Conservation (phyloP, 1,139 yeast species). For the Hemisphaericaspora xylofermentans region DNA sequence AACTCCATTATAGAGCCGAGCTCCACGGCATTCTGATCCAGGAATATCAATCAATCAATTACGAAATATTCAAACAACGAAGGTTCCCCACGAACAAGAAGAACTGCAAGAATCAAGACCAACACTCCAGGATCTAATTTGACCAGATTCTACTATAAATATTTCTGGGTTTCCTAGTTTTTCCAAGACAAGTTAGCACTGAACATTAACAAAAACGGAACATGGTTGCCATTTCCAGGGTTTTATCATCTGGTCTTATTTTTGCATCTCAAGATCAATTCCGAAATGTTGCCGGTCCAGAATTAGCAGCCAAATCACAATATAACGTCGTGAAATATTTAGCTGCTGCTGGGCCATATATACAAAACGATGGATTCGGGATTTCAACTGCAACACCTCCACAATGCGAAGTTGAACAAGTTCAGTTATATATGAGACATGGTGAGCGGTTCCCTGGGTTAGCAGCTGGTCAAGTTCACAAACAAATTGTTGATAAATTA, state of each 20-base stretch:
- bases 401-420: slow-evolving; percentile 34
- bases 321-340: slow-evolving; percentile 32
- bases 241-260: slow-evolving; percentile 28
- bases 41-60: no score
- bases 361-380: slow-evolving; percentile 36
- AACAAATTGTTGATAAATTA: slow-evolving; percentile 22
- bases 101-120: no score
- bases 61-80: no score
- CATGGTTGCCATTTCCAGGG: slow-evolving; percentile 32
- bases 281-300: slow-evolving; percentile 28
- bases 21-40: no score
- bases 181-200: neutral
- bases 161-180: no score
- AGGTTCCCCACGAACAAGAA: no score
- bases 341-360: slow-evolving; percentile 39
- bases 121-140: no score
- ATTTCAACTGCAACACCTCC: slow-evolving; percentile 33
- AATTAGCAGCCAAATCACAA: slow-evolving; percentile 29
- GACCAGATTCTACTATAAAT: no score
- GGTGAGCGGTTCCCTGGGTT: slow-evolving; percentile 38
- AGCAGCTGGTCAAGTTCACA: slow-evolving; percentile 23
- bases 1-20: no score
- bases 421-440: slow-evolving; percentile 35
- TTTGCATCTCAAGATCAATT: slow-evolving; percentile 26
- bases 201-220: neutral